Percentiles rank a stretch among this genome's conserved stretches.
phyloP scores from a whole-genome alignment of 2,329 filamentous ascomycete genomes.

The Xylaria sp. region DNA sequence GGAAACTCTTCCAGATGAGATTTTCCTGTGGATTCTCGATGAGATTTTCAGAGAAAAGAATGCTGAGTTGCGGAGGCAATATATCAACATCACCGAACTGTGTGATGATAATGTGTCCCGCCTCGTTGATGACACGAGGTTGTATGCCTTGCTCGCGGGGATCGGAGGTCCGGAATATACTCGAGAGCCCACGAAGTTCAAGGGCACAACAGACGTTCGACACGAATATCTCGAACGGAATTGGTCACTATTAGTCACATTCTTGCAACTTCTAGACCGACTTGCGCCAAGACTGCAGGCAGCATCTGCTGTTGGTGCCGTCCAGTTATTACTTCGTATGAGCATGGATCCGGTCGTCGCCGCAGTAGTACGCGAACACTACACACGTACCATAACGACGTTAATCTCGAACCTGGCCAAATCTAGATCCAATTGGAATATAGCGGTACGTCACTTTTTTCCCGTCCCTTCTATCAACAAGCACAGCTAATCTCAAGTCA shows the following conservation, averaged over 20 bases:
- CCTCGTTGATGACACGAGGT: conserved; percentile 56
- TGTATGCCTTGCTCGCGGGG: conserved; percentile 65
- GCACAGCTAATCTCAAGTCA: conserved; percentile 43
- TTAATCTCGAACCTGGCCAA: conserved; percentile 56
- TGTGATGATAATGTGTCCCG: conserved; percentile 56
- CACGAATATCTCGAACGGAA: conserved; percentile 52
- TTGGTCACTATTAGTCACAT: conserved; percentile 58
- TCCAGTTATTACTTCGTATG: conserved; percentile 63
- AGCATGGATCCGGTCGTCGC: conserved; percentile 62
- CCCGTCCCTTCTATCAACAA: neutral
- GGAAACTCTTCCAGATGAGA: conserved; percentile 66
- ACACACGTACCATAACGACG: conserved; percentile 51
- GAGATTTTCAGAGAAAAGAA: conserved; percentile 67
- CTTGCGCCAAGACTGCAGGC: conserved; percentile 52
- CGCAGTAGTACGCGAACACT: conserved; percentile 41
- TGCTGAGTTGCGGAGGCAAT: conserved; percentile 67
- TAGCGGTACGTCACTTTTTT: conserved; percentile 50
- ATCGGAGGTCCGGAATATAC: conserved; percentile 66
- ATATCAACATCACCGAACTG: conserved; percentile 63
- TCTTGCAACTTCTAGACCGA: conserved; percentile 55
- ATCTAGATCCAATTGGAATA: conserved; percentile 51
- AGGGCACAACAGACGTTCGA: conserved; percentile 43
- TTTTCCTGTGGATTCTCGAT: conserved; percentile 73
- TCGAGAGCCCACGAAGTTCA: conserved; percentile 43
- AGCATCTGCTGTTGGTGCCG: conserved; percentile 52